phyloP scores from a whole-genome alignment of 768 basidiomycete species.

The Myochromella boudieri region DNA sequence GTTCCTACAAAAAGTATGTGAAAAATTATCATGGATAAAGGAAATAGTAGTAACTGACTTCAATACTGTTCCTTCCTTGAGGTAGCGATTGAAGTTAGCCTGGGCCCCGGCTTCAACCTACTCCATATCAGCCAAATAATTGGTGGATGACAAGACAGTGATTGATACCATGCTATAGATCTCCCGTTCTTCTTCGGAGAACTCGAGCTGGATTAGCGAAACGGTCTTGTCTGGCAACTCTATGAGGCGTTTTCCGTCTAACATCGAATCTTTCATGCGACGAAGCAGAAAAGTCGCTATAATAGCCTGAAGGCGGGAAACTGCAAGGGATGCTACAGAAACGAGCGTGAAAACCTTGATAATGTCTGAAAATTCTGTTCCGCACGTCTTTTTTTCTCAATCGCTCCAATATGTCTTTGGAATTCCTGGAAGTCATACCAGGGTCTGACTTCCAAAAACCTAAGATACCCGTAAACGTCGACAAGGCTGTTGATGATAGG shows the following conservation, averaged over 20 bases:
- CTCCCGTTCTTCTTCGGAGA: slow-evolving; percentile 59
- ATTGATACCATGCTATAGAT: slow-evolving; percentile 53
- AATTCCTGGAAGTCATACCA: slow-evolving; percentile 49
- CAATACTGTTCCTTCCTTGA: slow-evolving; percentile 63
- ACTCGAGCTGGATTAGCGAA: slow-evolving; percentile 50
- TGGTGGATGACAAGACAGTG: neutral
- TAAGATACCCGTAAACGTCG: slow-evolving; percentile 51
- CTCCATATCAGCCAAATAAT: too few species aligned
- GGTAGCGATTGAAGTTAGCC: slow-evolving; percentile 62
- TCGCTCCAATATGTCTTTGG: slow-evolving; percentile 31
- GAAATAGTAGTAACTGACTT: slow-evolving; percentile 39
- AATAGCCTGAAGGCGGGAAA: slow-evolving; percentile 58
- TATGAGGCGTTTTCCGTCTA: slow-evolving; percentile 71
- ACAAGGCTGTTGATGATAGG: slow-evolving; percentile 62
- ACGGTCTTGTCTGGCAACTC: slow-evolving; percentile 60
- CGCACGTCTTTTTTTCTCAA: slow-evolving; percentile 59
- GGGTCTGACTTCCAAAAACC: slow-evolving; percentile 44
- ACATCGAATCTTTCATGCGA: slow-evolving; percentile 58
- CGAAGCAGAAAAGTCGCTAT: slow-evolving; percentile 54
- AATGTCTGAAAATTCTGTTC: slow-evolving; percentile 19
- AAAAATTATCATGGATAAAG: neutral
- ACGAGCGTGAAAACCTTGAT: slow-evolving; percentile 2
- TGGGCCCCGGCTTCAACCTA: slow-evolving; percentile 56
- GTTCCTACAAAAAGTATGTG: slow-evolving; percentile 35
- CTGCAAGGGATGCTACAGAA: slow-evolving; percentile 49